Percentiles rank a stretch among this genome's conserved stretches.
phyloP scores from a whole-genome alignment of 306 rosid species.

The Vigna unguiculata region DNA sequence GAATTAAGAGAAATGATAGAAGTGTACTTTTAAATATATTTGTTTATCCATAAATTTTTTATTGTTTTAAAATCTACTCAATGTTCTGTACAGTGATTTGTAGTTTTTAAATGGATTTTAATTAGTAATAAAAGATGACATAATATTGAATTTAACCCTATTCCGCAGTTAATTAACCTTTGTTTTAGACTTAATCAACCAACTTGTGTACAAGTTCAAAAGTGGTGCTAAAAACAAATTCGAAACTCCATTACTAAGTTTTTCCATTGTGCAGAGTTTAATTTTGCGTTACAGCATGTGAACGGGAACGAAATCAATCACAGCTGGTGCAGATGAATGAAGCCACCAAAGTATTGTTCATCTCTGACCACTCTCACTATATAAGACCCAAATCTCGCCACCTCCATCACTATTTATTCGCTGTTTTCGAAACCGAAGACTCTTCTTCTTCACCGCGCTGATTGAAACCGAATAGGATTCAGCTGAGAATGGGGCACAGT shows the following conservation, averaged over 20 bases:
- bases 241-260: not conserved
- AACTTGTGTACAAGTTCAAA: not conserved
- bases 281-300: not conserved
- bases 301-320: not conserved
- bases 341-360: not conserved
- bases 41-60: too few species aligned
- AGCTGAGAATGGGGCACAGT: slow-evolving; percentile 68
- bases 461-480: not conserved
- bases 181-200: not conserved
- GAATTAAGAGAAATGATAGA: too few species aligned
- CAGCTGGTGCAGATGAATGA: slow-evolving; percentile 7
- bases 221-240: not conserved
- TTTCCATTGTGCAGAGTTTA: not conserved
- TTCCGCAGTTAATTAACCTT: not conserved
- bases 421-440: not conserved
- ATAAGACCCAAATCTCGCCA: not conserved
- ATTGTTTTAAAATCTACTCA: too few species aligned
- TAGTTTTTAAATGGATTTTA: too few species aligned
- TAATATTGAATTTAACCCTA: too few species aligned
- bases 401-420: not conserved
- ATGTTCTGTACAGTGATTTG: too few species aligned
- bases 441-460: not conserved
- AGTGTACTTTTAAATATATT: too few species aligned
- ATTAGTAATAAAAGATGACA: too few species aligned
- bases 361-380: not conserved